phyloP scores from a whole-genome alignment of 129 eudicot genomes.

The Helichrysum umbraculigerum region DNA sequence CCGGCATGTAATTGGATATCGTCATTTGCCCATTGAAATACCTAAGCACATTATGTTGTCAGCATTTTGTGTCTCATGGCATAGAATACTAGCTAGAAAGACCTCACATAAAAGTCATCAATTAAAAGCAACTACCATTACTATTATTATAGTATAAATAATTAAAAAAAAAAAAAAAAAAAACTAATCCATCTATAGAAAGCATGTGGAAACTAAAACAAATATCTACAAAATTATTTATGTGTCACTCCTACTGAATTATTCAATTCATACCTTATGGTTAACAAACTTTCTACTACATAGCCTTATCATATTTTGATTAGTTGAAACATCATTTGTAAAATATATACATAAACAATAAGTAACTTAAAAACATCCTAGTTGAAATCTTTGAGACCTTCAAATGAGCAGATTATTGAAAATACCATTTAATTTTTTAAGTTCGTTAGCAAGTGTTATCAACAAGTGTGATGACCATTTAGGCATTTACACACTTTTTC shows the following conservation, averaged over 20 bases:
- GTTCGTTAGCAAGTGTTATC: too few relatives aligned
- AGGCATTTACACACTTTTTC: too few relatives aligned
- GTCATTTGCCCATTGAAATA: constrained; percentile 26
- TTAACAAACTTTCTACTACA: background rate
- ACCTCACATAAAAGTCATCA: background rate
- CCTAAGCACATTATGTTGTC: background rate
- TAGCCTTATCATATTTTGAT: background rate
- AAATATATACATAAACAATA: background rate
- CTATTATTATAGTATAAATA: constrained; percentile 3
- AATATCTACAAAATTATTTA: background rate
- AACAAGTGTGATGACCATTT: too few relatives aligned
- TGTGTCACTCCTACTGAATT: background rate
- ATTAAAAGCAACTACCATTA: background rate
- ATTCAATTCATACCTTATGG: background rate
- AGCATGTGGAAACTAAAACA: background rate
- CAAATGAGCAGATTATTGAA: background rate
- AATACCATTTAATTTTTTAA: background rate
- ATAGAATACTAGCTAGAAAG: background rate
- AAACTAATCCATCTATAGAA: constrained; percentile 1
- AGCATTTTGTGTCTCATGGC: background rate
- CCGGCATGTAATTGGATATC: constrained; percentile 50
- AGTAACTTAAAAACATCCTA: background rate
- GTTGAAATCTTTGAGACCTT: background rate
- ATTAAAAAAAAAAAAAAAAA: too few relatives aligned
- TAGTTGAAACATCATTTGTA: background rate